These are phyloP conservation scores for Cryptococcus wingfieldii DNA, from an alignment of 1,284 basidiomycete genomes.

Conservation along the genomic window DNA sequence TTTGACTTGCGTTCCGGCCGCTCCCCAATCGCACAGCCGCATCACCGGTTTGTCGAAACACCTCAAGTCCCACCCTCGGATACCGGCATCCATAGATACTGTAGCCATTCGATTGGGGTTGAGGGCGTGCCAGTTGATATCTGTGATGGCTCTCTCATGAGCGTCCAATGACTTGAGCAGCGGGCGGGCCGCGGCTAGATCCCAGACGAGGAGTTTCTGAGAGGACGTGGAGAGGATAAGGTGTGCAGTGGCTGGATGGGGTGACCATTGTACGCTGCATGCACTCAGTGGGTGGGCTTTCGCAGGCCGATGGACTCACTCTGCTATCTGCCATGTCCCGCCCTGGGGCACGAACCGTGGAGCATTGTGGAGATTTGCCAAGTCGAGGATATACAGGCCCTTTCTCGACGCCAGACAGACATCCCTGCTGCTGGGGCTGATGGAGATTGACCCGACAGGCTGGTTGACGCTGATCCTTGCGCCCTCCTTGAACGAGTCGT, in stretches of 20 bases:
- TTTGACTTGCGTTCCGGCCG: conserved; percentile 75
- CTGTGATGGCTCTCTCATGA: conserved; percentile 88
- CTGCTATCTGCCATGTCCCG: conserved; percentile 94
- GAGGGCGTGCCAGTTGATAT: conserved; percentile 90
- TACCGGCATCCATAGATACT: conserved; percentile 51
- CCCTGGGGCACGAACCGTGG: conserved; percentile 93
- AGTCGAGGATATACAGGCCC: conserved; percentile 93
- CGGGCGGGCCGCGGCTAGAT: conserved; percentile 62
- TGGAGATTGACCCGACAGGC: conserved; percentile 51
- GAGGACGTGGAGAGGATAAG: conserved; percentile 94
- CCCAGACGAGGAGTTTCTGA: conserved; percentile 96
- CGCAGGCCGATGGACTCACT: conserved; percentile 30
- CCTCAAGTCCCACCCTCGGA: conserved; percentile 71
- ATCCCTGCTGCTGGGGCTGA: conserved; percentile 49
- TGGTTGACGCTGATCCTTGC: conserved; percentile 48
- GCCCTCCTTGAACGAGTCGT: conserved; percentile 40
- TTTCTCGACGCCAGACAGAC: conserved; percentile 62
- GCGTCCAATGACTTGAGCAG: conserved; percentile 75
- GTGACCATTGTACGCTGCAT: conserved; percentile 79
- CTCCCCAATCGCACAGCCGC: conserved; percentile 49
- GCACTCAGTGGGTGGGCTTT: background rate
- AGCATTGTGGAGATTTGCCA: conserved; percentile 77
- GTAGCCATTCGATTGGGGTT: conserved; percentile 63
- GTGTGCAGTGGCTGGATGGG: conserved; percentile 74
- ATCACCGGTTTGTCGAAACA: conserved; percentile 42